These are phyloP conservation scores for Boletellus emodensis DNA, from an alignment of 768 basidiomycete species.

Conservation along the genomic window DNA sequence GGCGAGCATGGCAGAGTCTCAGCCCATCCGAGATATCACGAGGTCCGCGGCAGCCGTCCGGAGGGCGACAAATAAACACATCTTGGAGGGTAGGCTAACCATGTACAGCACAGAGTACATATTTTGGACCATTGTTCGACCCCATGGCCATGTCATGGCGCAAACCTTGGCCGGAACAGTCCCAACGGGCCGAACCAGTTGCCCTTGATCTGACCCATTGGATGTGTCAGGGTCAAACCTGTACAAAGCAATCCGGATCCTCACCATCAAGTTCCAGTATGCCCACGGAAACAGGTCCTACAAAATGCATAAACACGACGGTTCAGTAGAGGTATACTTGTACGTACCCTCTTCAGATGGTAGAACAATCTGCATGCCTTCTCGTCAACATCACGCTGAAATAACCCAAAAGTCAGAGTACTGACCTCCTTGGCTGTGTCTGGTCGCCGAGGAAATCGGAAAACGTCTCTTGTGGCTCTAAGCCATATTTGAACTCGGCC, in stretches of 20 bases:
- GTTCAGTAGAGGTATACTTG: background rate
- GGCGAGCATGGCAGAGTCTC: background rate
- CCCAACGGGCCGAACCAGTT: constrained; percentile 5
- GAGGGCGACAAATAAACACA: constrained; percentile 9
- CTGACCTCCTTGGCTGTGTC: constrained; percentile 66
- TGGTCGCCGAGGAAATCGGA: constrained; percentile 65
- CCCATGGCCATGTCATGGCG: constrained; percentile 6
- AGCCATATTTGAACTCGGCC: constrained; percentile 92
- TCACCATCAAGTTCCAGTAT: constrained; percentile 73
- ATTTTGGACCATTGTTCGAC: background rate
- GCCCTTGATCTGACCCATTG: constrained; percentile 9
- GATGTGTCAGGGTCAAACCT: background rate
- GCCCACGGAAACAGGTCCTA: constrained; percentile 41
- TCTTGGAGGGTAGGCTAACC: background rate
- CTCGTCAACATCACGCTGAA: constrained; percentile 5
- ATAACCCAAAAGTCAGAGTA: constrained; percentile 1
- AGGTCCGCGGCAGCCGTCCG: constrained; percentile 1
- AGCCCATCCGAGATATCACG: too few relatives aligned
- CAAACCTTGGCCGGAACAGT: constrained; percentile 23
- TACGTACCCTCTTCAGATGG: constrained; percentile 64
- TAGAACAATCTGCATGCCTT: constrained; percentile 53
- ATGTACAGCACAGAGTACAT: background rate
- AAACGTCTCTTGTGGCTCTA: constrained; percentile 86
- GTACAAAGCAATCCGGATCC: too few relatives aligned
- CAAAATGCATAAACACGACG: background rate